Evolutionary conservation across 2,329 filamentous ascomycete genomes (phyloP), one percentile per base, ranked within the genome.

Genomic region (Metarhizium robertsii): DNA sequence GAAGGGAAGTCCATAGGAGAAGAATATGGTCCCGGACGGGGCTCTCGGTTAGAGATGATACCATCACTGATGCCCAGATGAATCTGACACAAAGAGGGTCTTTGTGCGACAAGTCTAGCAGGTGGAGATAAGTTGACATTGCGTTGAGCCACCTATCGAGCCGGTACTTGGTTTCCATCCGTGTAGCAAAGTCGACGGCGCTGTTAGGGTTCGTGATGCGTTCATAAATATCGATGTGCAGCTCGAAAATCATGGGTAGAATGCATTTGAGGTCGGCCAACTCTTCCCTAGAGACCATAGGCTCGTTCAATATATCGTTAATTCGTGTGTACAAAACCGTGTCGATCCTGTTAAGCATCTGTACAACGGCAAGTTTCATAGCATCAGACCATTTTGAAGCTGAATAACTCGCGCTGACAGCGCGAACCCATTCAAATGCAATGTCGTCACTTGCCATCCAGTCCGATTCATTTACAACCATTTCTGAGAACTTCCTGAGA

Each of bases 141-240:
- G 80, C 63, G 55, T 75, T 69, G 43, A 80, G 70, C 80, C 80
- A 84, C 43, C 78, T 70, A 2, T 71, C 71, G 1, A 84, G 68
- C 6, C 78, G 73, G 20, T 72, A 70, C 55, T 76, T 78, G 6
- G 78, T 79, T 59, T 79, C 75, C 34, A 75, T 62, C 2, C 77
- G 73, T 11, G 76, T 76, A 5, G 66, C 69, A 50, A 73, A 73
- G 52, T 81, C 77, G 20, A 79, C 79, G 7, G 74, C 74, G 55
- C 77, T 81, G 61, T 74, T 81, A 2, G 79, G 79, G 55, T 81
- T 81, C 10, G 76, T 81, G 55, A 81, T 79, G 48, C 78, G 73
- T 56, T 83, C 80, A 59, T 81, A 83, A 6, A 84, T 75, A 58
- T 85, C 82, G 10, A 85, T 71, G 56, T 84, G 79, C 5, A 85